Base-by-base conservation (phyloP, 2,329 filamentous ascomycete genomes). In the Ophiostoma quercus region DNA sequence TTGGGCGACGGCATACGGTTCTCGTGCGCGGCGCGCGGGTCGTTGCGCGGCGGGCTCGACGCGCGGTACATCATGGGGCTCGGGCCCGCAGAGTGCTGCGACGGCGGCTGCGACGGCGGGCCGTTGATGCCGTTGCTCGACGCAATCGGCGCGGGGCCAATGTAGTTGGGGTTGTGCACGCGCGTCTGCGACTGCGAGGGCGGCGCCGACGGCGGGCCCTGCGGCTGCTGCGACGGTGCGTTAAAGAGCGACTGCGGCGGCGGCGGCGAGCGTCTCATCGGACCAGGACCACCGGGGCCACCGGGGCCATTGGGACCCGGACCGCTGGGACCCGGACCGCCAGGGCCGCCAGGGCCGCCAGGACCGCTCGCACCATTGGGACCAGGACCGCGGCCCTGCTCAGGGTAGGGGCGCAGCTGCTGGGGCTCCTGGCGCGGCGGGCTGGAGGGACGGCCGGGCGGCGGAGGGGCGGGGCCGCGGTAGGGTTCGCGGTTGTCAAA, bases 1-100 rank as follows among this genome's bases (percentile, higher is more conserved):
- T 93, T 94, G 71, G 94, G 94, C n/a, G 94, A 97, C n/a, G 92
- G 87, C 80, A 94, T 91, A 71, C 91, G 88, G 76, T 90, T 92
- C 74, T 97, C 94, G 74, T 94, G 87, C 73, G 95, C 85, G 1
- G 91, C 90, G 68, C 93, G 88, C 66, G 93, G 89, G 74, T 97
- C 94, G 67, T 90, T 87, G n/a, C 92, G 87, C 71, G 94, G 92
- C 72, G 94, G 92, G 78, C 91, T 96, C 75, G 88, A 88, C 39
- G 89, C 87, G 70, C 89, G 88, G 81, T 94, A 97, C 74, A 92
- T 89, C 68, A 72, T 67, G 0, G 67, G 68, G 75, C 92, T 80
- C 22, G 82, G 80, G 67, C 84, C 83, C 4, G 81, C 83, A 6
- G 81, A 78, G 47, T 79, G 79, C 47, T 79, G 79, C 41, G 79